phyloP scores from a whole-genome alignment of 257 asterid genomes.

The Salvia miltiorrhiza region DNA sequence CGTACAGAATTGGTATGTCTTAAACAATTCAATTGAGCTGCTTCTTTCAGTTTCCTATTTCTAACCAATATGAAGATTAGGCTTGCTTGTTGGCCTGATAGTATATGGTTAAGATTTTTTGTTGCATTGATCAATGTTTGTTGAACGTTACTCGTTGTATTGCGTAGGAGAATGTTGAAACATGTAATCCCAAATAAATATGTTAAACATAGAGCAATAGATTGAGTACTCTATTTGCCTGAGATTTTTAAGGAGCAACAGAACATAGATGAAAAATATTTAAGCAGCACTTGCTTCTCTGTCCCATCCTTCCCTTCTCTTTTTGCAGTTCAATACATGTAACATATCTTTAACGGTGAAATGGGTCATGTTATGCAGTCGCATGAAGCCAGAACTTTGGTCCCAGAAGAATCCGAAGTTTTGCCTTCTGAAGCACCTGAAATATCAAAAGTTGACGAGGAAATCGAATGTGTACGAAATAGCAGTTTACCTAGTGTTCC shows the following conservation, averaged over 20 bases:
- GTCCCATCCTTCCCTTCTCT: not conserved
- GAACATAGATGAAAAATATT: not conserved
- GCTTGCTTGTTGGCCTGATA: constrained; percentile 12
- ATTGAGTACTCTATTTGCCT: not conserved
- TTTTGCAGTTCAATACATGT: constrained; percentile 1
- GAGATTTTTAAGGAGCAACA: no score
- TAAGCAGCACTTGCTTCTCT: not conserved
- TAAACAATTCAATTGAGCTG: not conserved
- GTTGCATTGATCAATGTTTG: not conserved
- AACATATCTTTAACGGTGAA: not conserved
- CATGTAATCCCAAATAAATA: not conserved
- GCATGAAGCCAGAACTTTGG: constrained; percentile 36
- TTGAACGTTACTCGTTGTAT: not conserved
- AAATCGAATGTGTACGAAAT: constrained; percentile 19
- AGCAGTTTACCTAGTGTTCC: constrained; percentile 24
- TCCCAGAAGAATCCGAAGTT: constrained; percentile 44
- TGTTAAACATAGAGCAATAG: not conserved
- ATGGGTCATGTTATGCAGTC: constrained; percentile 40
- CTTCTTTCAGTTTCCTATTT: constrained; percentile 14
- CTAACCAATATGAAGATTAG: not conserved
- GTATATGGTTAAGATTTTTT: not conserved
- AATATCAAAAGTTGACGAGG: constrained; percentile 23
- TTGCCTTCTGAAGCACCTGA: constrained; percentile 45
- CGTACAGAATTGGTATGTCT: constrained; percentile 57
- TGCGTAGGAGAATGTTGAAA: not conserved